These are phyloP conservation scores for Cicer yamashitae DNA, from an alignment of 306 rosid genomes.

Conservation along the genomic window DNA sequence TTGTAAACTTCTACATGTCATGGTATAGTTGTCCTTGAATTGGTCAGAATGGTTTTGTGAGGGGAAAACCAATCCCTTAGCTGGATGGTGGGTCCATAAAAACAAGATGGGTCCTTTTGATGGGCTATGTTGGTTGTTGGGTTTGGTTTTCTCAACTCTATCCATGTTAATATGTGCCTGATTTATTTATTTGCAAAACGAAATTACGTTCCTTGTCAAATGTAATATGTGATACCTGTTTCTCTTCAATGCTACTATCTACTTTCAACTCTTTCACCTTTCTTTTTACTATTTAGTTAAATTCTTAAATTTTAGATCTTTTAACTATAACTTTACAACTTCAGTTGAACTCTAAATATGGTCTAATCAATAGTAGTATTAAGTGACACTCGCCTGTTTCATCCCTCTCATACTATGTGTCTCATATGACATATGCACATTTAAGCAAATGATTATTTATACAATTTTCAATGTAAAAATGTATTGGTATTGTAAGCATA, in stretches of 20 bases:
- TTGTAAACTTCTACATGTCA: constrained; percentile 75
- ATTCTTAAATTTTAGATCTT: background rate
- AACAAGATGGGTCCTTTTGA: constrained; percentile 53
- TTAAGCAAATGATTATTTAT: no score
- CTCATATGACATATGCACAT: no score
- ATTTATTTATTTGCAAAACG: constrained; percentile 52
- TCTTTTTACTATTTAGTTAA: background rate
- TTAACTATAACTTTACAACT: no score
- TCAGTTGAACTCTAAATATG: no score
- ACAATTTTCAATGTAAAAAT: no score
- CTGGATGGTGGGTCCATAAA: constrained; percentile 62
- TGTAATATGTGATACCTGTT: constrained; percentile 58
- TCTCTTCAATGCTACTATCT: constrained; percentile 42
- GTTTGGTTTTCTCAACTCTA: constrained; percentile 50
- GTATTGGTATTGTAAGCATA: no score
- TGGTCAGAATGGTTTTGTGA: constrained; percentile 61
- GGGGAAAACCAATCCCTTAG: constrained; percentile 65
- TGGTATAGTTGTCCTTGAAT: constrained; percentile 66
- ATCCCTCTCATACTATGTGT: no score
- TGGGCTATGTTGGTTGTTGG: constrained; percentile 52
- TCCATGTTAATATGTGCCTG: constrained; percentile 63
- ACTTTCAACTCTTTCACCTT: background rate
- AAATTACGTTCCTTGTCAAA: constrained; percentile 52
- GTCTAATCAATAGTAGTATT: no score
- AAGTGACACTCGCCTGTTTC: no score